Evolutionary conservation across 176 grass and related monocot species (phyloP).

Genomic region (Aegilops bicornis): DNA sequence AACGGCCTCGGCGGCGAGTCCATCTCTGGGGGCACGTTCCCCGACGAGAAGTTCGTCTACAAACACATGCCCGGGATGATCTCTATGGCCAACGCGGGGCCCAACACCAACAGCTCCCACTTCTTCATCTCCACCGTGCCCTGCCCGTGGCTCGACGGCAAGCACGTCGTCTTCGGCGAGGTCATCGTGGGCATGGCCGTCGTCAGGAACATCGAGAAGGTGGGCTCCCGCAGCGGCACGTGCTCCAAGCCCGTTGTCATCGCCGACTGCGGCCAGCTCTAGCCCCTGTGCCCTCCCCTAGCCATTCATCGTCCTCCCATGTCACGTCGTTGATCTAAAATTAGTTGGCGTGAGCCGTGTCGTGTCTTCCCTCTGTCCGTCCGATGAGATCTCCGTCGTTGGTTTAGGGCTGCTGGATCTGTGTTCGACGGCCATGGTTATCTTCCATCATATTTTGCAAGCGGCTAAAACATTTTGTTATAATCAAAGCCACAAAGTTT

Average conservation of each 20-base stretch:
- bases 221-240: slow-evolving; percentile 41
- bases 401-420: neutral
- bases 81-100: slow-evolving; percentile 66
- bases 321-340: too few relatives aligned
- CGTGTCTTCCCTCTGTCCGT: too few relatives aligned
- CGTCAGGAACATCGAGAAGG: slow-evolving; percentile 52
- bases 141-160: slow-evolving; percentile 52
- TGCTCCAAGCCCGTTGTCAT: slow-evolving; percentile 40
- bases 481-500: too few relatives aligned
- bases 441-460: too few relatives aligned
- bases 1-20: slow-evolving; percentile 34
- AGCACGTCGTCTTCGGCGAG: slow-evolving; percentile 69
- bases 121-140: slow-evolving; percentile 62
- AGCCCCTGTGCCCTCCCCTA: too few relatives aligned
- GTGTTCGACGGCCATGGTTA: neutral
- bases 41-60: slow-evolving; percentile 9
- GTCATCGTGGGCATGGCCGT: slow-evolving; percentile 50
- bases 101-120: slow-evolving; percentile 60
- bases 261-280: slow-evolving; percentile 50
- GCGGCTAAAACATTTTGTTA: too few relatives aligned
- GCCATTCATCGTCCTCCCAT: too few relatives aligned
- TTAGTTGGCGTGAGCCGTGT: too few relatives aligned
- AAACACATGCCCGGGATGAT: slow-evolving; percentile 52
- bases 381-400: neutral
- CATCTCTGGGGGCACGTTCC: slow-evolving; percentile 26